Percentiles rank a stretch among this genome's conserved stretches.
phyloP scores from a whole-genome alignment of 768 basidiomycete species.

The Lactifluus hygrophoroides region DNA sequence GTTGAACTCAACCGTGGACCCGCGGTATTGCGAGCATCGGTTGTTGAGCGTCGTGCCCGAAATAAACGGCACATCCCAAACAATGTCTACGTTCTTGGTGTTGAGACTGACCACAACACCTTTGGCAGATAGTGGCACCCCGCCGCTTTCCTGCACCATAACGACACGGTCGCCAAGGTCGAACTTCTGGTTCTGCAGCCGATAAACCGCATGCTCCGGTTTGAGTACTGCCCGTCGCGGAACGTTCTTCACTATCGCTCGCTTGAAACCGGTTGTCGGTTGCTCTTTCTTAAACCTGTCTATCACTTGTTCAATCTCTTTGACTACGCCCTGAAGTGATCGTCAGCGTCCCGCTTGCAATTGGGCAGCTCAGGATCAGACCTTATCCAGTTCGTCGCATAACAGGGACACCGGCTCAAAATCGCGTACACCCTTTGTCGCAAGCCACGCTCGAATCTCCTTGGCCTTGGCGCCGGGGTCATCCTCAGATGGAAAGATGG shows the following conservation, averaged over 20 bases:
- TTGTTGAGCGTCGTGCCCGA: constrained; percentile 81
- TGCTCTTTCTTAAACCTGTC: constrained; percentile 58
- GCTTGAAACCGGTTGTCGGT: constrained; percentile 62
- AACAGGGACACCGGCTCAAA: constrained; percentile 90
- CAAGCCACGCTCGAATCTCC: constrained; percentile 82
- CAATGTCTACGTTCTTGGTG: constrained; percentile 81
- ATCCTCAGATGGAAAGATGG: constrained; percentile 44
- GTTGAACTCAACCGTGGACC: constrained; percentile 79
- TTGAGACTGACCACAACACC: constrained; percentile 91
- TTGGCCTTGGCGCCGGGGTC: constrained; percentile 64
- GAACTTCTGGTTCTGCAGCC: constrained; percentile 84
- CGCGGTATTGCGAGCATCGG: constrained; percentile 90
- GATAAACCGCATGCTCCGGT: constrained; percentile 81
- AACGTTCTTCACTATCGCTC: constrained; percentile 87
- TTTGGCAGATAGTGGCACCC: constrained; percentile 83
- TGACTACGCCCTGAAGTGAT: constrained; percentile 56
- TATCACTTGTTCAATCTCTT: constrained; percentile 68
- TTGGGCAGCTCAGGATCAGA: constrained; percentile 24
- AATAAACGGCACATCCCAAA: constrained; percentile 96
- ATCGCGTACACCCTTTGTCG: constrained; percentile 75
- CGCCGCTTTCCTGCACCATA: constrained; percentile 93
- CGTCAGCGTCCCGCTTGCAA: not conserved
- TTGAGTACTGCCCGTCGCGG: constrained; percentile 91
- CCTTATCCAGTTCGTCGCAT: constrained; percentile 87
- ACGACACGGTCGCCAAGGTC: constrained; percentile 87